Percentiles rank a stretch among this genome's conserved stretches.
Evolutionary conservation across 495 filamentous ascomycete genomes (phyloP).

Genomic region (Niebla homalea): DNA sequence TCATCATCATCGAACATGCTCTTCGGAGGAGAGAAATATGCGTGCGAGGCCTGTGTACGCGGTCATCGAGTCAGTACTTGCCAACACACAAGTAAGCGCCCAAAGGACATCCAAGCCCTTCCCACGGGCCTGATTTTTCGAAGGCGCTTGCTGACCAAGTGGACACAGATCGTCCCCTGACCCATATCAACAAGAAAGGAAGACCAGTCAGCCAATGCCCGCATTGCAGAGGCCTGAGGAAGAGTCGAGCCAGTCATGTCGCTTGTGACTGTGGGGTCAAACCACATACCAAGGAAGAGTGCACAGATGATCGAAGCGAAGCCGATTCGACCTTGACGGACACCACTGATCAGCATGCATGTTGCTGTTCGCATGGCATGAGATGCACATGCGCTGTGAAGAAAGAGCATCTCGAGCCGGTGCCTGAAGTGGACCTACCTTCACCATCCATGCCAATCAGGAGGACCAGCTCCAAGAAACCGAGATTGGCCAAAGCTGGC

Average conservation of each 20-base stretch:
- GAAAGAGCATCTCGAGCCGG: constrained; percentile 74
- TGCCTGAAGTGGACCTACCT: constrained; percentile 50
- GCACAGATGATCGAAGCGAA: constrained; percentile 46
- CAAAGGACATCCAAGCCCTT: constrained; percentile 10
- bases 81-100: constrained; percentile 69
- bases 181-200: constrained; percentile 97
- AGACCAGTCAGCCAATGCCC: constrained; percentile 96
- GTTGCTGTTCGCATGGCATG: constrained; percentile 81
- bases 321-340: constrained; percentile 28
- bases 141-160: constrained; percentile 18
- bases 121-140: constrained; percentile 18
- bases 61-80: constrained; percentile 91
- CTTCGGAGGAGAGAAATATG: constrained; percentile 80
- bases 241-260: constrained; percentile 88
- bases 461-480: constrained; percentile 38
- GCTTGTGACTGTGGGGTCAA: constrained; percentile 98
- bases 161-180: constrained; percentile 69
- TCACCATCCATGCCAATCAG: constrained; percentile 27
- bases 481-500: constrained; percentile 65
- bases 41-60: constrained; percentile 87
- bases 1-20: constrained; percentile 39
- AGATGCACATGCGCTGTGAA: constrained; percentile 88
- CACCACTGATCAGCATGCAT: constrained; percentile 44
- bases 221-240: constrained; percentile 93
- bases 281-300: constrained; percentile 50